phyloP scores from a whole-genome alignment of 2,329 filamentous ascomycete genomes.

The Sordariomycetes sp. region DNA sequence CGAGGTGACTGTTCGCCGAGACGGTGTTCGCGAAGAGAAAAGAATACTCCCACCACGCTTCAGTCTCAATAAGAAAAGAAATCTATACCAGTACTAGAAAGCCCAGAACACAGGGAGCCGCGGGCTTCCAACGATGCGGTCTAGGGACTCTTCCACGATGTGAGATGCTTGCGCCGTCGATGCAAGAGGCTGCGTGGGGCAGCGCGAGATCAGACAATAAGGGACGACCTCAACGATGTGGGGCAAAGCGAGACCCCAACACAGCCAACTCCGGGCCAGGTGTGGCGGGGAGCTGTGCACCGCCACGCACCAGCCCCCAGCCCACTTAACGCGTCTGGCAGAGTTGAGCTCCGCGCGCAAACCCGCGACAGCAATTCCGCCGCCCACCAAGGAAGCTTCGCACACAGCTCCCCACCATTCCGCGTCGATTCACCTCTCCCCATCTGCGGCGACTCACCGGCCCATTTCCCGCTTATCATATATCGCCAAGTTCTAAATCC shows the following conservation, averaged over 20 bases:
- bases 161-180: background rate
- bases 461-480: background rate
- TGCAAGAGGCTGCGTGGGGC: background rate
- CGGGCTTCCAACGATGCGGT: background rate
- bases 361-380: background rate
- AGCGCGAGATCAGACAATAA: background rate
- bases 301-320: background rate
- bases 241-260: background rate
- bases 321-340: slow-evolving; percentile 3
- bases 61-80: background rate
- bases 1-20: background rate
- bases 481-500: background rate
- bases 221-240: background rate
- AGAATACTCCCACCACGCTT: background rate
- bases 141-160: background rate
- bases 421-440: background rate
- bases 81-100: background rate
- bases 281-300: background rate
- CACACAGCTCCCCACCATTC: background rate
- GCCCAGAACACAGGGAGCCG: background rate
- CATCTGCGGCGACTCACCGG: background rate
- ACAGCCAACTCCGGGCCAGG: background rate
- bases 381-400: background rate
- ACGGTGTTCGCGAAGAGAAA: background rate
- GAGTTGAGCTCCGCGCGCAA: background rate